Conservation (phyloP, 1,139 yeast species). For the Kurtzmaniella quercitrusa region DNA sequence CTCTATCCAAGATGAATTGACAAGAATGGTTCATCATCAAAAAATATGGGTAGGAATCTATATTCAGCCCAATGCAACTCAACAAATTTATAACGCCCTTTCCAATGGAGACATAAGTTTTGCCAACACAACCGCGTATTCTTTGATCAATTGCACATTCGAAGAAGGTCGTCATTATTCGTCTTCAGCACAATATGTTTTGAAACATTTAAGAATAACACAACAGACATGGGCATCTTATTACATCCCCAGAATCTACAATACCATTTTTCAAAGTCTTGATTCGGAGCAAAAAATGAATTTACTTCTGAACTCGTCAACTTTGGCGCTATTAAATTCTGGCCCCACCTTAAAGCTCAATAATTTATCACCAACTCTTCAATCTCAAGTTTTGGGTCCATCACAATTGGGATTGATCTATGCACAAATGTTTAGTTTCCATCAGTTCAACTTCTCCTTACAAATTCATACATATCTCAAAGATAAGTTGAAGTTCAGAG, state of each 20-base stretch:
- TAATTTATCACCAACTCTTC: conserved; percentile 20
- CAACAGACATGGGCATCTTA: conserved; percentile 20
- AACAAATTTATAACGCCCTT: conserved; percentile 28
- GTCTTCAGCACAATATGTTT: conserved; percentile 36
- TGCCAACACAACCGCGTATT: conserved; percentile 12
- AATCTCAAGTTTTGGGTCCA: conserved; percentile 28
- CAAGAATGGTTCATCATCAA: conserved; percentile 41
- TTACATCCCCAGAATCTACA: conserved; percentile 22
- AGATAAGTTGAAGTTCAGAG: conserved; percentile 33
- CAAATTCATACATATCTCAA: conserved; percentile 22
- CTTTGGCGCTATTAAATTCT: conserved; percentile 18
- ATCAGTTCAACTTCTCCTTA: conserved; percentile 26
- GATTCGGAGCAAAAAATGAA: conserved; percentile 12
- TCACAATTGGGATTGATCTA: conserved; percentile 32
- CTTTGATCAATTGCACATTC: conserved; percentile 34
- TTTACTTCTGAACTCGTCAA: conserved; percentile 14
- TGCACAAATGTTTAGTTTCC: conserved; percentile 31
- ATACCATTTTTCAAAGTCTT: conserved; percentile 16
- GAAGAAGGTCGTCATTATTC: conserved; percentile 55
- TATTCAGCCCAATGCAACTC: conserved; percentile 43
- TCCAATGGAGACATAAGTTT: conserved; percentile 17
- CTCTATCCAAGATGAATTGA: conserved; percentile 30
- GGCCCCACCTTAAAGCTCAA: conserved; percentile 18
- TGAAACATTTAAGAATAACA: conserved; percentile 32
- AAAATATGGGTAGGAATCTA: conserved; percentile 54